Percentiles rank a stretch among this genome's conserved stretches.
phyloP scores from a whole-genome alignment of 306 rosid species.

The Medicago truncatula region MtrunA17r5.0-ANR NC_053049.1:13516501-13517000 shows the following conservation, averaged over 20 bases:
- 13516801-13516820: conserved; percentile 78
- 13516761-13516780: conserved; percentile 60
- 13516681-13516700: conserved; percentile 76
- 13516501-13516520: no score
- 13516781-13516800: conserved; percentile 88
- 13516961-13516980: no score
- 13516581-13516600: not conserved
- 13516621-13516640: not conserved
- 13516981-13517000: no score
- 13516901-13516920: no score
- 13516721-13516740: conserved; percentile 49
- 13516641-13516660: conserved; percentile 41
- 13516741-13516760: conserved; percentile 61
- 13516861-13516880: no score
- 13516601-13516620: not conserved
- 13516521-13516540: no score
- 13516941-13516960: no score
- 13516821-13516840: conserved; percentile 78
- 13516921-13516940: no score
- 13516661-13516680: conserved; percentile 61
- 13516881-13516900: no score
- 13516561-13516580: not conserved
- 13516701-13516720: conserved; percentile 69
- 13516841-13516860: not conserved
- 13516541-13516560: not conserved